Conservation (phyloP, 345 rosid species). For the Populus euphratica region DNA sequence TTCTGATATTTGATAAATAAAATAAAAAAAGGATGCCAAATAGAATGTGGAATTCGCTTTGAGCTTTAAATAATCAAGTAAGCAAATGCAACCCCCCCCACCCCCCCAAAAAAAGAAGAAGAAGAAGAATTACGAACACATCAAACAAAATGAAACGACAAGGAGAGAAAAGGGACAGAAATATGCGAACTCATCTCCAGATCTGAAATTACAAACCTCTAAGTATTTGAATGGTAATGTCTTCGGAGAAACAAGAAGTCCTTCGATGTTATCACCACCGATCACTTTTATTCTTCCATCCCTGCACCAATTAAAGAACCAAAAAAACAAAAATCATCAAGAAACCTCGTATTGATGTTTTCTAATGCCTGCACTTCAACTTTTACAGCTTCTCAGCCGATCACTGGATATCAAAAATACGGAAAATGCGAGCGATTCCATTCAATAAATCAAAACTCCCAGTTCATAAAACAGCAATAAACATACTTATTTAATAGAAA, state of each 20-base stretch:
- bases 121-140: background rate
- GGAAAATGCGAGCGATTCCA: background rate
- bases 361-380: background rate
- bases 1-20: background rate
- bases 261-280: constrained; percentile 27
- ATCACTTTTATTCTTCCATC: constrained; percentile 33
- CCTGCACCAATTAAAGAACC: constrained; percentile 2
- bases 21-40: background rate
- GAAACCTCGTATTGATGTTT: background rate
- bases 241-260: constrained; percentile 22
- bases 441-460: background rate
- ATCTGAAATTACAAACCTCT: constrained; percentile 19
- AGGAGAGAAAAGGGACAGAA: background rate
- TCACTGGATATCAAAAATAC: background rate
- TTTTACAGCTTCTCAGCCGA: background rate
- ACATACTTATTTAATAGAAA: background rate
- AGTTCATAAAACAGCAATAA: background rate
- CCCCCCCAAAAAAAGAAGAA: too few species aligned
- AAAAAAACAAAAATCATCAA: background rate
- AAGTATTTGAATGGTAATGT: constrained; percentile 17
- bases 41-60: background rate
- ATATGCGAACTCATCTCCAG: background rate
- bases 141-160: background rate
- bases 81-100: background rate
- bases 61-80: background rate